Evolutionary conservation across 148 eudicot genomes (phyloP).

Genomic region (Beta vulgaris): DNA sequence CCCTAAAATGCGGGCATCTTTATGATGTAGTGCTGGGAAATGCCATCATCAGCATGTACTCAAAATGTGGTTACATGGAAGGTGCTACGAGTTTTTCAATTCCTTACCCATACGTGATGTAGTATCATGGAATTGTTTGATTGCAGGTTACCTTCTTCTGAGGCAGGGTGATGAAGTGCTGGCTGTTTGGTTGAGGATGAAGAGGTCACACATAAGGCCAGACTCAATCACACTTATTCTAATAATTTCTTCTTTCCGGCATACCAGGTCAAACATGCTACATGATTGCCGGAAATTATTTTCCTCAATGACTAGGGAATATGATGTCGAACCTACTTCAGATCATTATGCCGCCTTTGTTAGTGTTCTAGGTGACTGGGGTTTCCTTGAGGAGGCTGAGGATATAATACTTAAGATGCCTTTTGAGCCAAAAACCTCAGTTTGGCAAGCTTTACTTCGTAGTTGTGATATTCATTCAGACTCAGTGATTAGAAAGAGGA

Average conservation of each 20-base stretch:
- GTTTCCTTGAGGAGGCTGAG: conserved; percentile 73
- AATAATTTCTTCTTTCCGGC: conserved; percentile 60
- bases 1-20: conserved; percentile 50
- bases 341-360: conserved; percentile 74
- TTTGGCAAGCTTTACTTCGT: conserved; percentile 82
- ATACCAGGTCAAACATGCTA: conserved; percentile 54
- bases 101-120: conserved; percentile 48
- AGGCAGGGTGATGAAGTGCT: conserved; percentile 74
- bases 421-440: conserved; percentile 51
- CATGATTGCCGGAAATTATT: conserved; percentile 58
- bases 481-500: conserved; percentile 43
- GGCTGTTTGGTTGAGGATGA: conserved; percentile 60
- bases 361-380: conserved; percentile 74
- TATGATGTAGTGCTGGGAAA: conserved; percentile 56
- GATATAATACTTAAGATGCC: conserved; percentile 55
- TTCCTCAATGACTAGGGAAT: conserved; percentile 50
- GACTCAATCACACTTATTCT: conserved; percentile 52
- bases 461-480: conserved; percentile 48
- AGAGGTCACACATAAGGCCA: conserved; percentile 37
- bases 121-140: conserved; percentile 79
- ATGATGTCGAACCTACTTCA: conserved; percentile 50
- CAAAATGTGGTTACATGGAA: conserved; percentile 68
- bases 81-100: conserved; percentile 49
- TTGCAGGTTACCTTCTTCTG: conserved; percentile 67
- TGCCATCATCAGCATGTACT: conserved; percentile 67